A percentile compares a stretch with the other conserved stretches of the same genome.
These are phyloP conservation scores for Yamadazyma sp. DNA, from an alignment of 1,139 yeast genomes.

Conservation along the genomic window DNA sequence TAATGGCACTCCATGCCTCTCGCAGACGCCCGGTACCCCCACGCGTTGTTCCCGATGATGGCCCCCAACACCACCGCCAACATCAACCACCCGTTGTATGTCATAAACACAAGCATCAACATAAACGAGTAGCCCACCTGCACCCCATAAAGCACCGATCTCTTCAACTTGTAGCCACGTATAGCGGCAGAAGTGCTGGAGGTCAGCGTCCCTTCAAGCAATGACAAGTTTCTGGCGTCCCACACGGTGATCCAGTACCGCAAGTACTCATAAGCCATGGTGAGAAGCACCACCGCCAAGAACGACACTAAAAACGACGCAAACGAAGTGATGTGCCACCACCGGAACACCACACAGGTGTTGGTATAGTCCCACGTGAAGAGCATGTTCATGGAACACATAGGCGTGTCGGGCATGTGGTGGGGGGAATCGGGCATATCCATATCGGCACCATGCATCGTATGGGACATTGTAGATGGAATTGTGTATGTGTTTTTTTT, in stretches of 20 bases:
- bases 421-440: conserved; percentile 1
- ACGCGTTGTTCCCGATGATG: conserved; percentile 59
- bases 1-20: conserved; percentile 54
- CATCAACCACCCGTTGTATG: conserved; percentile 85
- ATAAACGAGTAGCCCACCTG: conserved; percentile 79
- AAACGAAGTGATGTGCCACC: conserved; percentile 75
- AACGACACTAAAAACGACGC: conserved; percentile 54
- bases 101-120: conserved; percentile 81
- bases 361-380: conserved; percentile 80
- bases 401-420: conserved; percentile 16
- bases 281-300: conserved; percentile 46
- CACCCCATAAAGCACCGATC: conserved; percentile 56
- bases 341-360: conserved; percentile 67
- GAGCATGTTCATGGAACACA: conserved; percentile 76
- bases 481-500: too few relatives aligned
- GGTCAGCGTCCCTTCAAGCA: conserved; percentile 18
- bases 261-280: conserved; percentile 63
- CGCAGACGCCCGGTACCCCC: conserved; percentile 39
- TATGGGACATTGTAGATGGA: too few relatives aligned
- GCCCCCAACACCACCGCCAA: conserved; percentile 71
- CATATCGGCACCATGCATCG: neutral
- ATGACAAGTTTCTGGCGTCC: conserved; percentile 21
- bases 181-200: conserved; percentile 16
- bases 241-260: conserved; percentile 37
- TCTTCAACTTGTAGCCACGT: conserved; percentile 26